Evolutionary conservation across 345 rosid genomes (phyloP).

Genomic region (Lepidium africanum): DNA sequence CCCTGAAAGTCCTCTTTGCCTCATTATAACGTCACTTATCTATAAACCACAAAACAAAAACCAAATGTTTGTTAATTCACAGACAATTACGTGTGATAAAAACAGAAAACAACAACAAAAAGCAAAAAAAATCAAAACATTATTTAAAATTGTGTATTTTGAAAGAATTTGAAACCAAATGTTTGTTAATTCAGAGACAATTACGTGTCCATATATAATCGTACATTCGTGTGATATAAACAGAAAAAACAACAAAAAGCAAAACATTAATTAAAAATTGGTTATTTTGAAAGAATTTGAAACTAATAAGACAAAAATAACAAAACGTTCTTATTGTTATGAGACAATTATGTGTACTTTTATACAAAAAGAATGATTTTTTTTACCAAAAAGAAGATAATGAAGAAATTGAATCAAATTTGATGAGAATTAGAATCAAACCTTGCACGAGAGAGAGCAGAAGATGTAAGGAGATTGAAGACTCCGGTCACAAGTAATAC

Average conservation of each 20-base stretch:
- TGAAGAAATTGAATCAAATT: not conserved
- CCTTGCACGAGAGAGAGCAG: constrained; percentile 95
- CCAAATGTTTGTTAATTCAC: not conserved
- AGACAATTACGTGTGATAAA: not conserved
- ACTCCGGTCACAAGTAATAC: constrained; percentile 61
- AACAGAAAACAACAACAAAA: no score
- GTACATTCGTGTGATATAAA: constrained; percentile 13
- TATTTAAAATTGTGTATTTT: no score
- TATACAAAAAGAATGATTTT: not conserved
- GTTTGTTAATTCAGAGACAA: not conserved
- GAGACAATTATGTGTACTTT: not conserved
- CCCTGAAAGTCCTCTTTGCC: constrained; percentile 52
- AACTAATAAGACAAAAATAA: not conserved
- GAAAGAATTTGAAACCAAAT: no score
- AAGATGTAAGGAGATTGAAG: constrained; percentile 63
- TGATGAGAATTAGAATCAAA: constrained; percentile 4
- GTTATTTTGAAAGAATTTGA: not conserved
- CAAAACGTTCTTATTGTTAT: not conserved
- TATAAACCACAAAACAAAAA: not conserved
- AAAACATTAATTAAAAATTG: not conserved
- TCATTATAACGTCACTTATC: constrained; percentile 49
- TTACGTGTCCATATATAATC: not conserved
- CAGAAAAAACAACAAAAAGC: not conserved
- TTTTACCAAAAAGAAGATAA: not conserved
- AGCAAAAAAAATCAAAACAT: no score